phyloP scores from a whole-genome alignment of 1,139 yeast species.

The Candida sanyaensis region DNA sequence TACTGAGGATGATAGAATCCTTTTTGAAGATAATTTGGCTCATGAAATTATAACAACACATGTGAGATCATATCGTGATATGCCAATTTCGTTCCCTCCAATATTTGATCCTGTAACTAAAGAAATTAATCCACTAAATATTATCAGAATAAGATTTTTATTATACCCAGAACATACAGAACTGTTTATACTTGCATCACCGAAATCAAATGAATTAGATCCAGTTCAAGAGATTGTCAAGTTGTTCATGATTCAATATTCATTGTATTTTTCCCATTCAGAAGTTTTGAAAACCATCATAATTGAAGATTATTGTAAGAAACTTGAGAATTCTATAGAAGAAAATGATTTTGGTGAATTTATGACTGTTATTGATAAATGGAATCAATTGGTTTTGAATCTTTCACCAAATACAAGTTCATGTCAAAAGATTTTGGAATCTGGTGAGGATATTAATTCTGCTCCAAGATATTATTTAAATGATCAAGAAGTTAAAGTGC shows the following conservation, averaged over 20 bases:
- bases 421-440: conserved; percentile 9
- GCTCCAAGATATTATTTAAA: conserved; percentile 29
- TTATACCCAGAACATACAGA: conserved; percentile 46
- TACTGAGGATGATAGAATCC: conserved; percentile 17
- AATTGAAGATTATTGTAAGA: conserved; percentile 34
- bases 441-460: conserved; percentile 31
- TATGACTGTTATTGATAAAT: conserved; percentile 39
- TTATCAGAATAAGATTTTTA: conserved; percentile 36
- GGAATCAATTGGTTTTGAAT: conserved; percentile 42
- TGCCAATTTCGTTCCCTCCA: conserved; percentile 43
- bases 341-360: conserved; percentile 37
- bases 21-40: conserved; percentile 29
- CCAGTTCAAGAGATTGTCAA: conserved; percentile 74
- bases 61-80: conserved; percentile 30
- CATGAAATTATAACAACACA: conserved; percentile 31
- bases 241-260: conserved; percentile 43
- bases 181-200: conserved; percentile 42
- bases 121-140: conserved; percentile 30
- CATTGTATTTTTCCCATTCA: conserved; percentile 44
- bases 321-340: conserved; percentile 31
- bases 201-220: conserved; percentile 60
- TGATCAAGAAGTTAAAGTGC: conserved; percentile 16
- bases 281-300: conserved; percentile 35
- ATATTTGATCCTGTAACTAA: conserved; percentile 20
- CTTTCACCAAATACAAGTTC: conserved; percentile 31